Evolutionary conservation across 148 eudicot species (phyloP), one percentile per base, ranked within the genome.

Genomic region (Oxyria digyna): DNA sequence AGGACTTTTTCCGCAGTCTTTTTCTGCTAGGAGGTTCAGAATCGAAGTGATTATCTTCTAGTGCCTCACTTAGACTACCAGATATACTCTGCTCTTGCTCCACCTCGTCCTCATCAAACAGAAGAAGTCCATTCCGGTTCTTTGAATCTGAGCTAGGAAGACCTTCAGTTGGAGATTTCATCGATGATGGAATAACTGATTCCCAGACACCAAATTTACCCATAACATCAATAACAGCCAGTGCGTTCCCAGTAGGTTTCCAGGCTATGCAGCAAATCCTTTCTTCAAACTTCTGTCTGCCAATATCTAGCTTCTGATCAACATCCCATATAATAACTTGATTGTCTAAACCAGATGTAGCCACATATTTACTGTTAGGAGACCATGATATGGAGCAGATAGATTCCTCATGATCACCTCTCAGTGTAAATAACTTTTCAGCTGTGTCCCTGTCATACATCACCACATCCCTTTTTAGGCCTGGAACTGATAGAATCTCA

Each of bases 361-460:
- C 96, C 83, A 95, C 74, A 77, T 95, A 95, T 69, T 91, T 95
- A 27, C 99, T 97, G 79, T 95, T 95, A 29, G 97, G 97, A 37
- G 99, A 95, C 99, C 99, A 95, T 49, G 87, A 87, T 72, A 91
- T 37, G 78, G 76, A 95, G 80, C 96, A 91, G 68, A 95, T 71
- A 31, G 93, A 84, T 77, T 95, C 79, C 10, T 55, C 74, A 62
- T 95, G 99, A 83, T 88, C 97, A 57, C 96, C 97, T 79, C 82
- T 91, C 69, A 95, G 75, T 42, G 87, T 35, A 73, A 78, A 87
- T 38, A 82, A 74, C 74, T 83, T 88, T 81, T 95, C 97, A 77
- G 96, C 96, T 13, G 99, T 95, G 83, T 95, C 99, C 82, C 99
- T 91, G 62, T 95, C 99, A 67, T 91, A 91, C 87, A 95, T 82